Conservation (phyloP, 352 stramenopile species). For the Phytophthora rubi region DNA sequence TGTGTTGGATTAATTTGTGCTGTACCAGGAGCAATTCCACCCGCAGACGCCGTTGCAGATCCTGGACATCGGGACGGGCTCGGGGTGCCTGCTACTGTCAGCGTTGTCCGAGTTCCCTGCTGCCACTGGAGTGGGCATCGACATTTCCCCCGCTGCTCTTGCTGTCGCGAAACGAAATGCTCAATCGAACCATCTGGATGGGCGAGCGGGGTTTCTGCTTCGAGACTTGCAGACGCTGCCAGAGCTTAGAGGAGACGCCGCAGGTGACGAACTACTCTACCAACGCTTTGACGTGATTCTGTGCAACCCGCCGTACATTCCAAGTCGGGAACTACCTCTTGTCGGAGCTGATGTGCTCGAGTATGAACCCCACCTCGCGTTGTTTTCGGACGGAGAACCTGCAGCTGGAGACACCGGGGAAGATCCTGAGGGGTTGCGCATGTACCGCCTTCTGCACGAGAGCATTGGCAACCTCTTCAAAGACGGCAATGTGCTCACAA, state of each 20-base stretch:
- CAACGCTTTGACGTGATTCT: constrained; percentile 72
- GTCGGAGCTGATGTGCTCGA: constrained; percentile 63
- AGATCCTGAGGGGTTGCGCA: constrained; percentile 48
- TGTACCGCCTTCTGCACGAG: constrained; percentile 54
- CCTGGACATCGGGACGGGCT: constrained; percentile 77
- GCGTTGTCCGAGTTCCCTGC: constrained; percentile 65
- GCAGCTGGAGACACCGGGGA: constrained; percentile 6
- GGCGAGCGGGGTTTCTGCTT: constrained; percentile 36
- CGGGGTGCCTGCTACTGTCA: constrained; percentile 69
- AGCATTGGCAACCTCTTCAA: constrained; percentile 48
- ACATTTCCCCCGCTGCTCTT: constrained; percentile 66
- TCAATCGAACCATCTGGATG: constrained; percentile 24
- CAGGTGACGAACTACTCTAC: constrained; percentile 32
- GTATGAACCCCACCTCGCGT: constrained; percentile 72
- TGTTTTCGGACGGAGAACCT: constrained; percentile 65
- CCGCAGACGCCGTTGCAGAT: constrained; percentile 47
- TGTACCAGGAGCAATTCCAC: constrained; percentile 49
- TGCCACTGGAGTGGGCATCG: constrained; percentile 62
- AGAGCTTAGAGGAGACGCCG: constrained; percentile 15
- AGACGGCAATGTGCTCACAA: neutral
- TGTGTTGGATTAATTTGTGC: too few species aligned
- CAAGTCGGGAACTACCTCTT: constrained; percentile 54
- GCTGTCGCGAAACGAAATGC: constrained; percentile 63
- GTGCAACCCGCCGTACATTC: constrained; percentile 82
- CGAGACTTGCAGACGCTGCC: constrained; percentile 36